A percentile compares a stretch with the other conserved stretches of the same genome.
Conservation (phyloP, 345 rosid species). For the thale cress (Arabidopsis thaliana) region TAIR10.1 NC_003075.7:6100501-6101000, state of each 20-base stretch:
- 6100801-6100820: slow-evolving; percentile 70
- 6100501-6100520: too few species aligned
- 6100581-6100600: background rate
- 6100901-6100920: slow-evolving; percentile 46
- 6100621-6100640: slow-evolving; percentile 42
- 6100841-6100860: slow-evolving; percentile 50
- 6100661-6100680: background rate
- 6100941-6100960: slow-evolving; percentile 63
- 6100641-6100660: slow-evolving; percentile 38
- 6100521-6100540: too few species aligned
- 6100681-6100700: slow-evolving; percentile 16
- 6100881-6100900: slow-evolving; percentile 46
- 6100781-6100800: slow-evolving; percentile 46
- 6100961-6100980: slow-evolving; percentile 87
- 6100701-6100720: slow-evolving; percentile 38
- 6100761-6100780: slow-evolving; percentile 21
- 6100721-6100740: slow-evolving; percentile 21
- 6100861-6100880: slow-evolving; percentile 48
- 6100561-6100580: slow-evolving; percentile 32
- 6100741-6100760: slow-evolving; percentile 42
- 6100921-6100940: slow-evolving; percentile 57
- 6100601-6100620: slow-evolving; percentile 37
- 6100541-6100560: slow-evolving; percentile 18
- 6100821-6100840: slow-evolving; percentile 63
- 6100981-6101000: slow-evolving; percentile 64